Base-by-base conservation (phyloP, 306 rosid species). In the Dalbergia cultrata region DNA sequence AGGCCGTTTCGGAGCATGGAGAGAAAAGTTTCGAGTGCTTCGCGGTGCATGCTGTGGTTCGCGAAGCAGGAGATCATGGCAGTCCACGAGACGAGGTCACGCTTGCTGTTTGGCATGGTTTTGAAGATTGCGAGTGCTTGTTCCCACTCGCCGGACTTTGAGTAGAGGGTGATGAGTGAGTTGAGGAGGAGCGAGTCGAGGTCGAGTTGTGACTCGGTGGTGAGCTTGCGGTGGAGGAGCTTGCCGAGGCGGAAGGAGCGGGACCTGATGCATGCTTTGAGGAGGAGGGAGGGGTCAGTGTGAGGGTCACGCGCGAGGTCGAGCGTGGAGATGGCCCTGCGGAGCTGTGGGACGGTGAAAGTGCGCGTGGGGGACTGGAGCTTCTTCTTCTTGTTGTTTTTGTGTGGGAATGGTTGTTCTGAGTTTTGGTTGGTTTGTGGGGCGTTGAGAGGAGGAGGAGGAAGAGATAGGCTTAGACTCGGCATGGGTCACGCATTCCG, bases 161-260 rank as follows among this genome's bases (percentile, higher is more conserved):
- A 90, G 80, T 90, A 87, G 81, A 90, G 87, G 74, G 75, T 85
- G 56, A 90, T 90, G 7, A 90, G 83, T 0, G 95, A 89, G 84
- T 90, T 90, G 70, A 87, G 75, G 13, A 86, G 83, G 66, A 84
- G 47, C 0, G 92, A 80, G 75, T 87, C 85, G 34, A 87, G 86
- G 10, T 11, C 19, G 64, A 90, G 87, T 14, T 33, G 10, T 0
- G 91, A 89, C 4, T 64, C 74, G 37, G 41, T 7, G 41, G 57
- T 59, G 75, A 87, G 76, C 14, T 82, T 86, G 11, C 13, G 64
- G 78, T 90, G 95, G 60, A 90, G 85, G 75, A 89, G 89, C 65
- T 67, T 81, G 0, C 91, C 92, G 7, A 87, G 86, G 3, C 68
- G 43, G 8, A 84, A 77, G 75, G 77, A 85, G 11, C 70, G 60